phyloP scores from a whole-genome alignment of 192 early-diverging fungal species.

The Phycomyces blakesleeanus region DNA sequence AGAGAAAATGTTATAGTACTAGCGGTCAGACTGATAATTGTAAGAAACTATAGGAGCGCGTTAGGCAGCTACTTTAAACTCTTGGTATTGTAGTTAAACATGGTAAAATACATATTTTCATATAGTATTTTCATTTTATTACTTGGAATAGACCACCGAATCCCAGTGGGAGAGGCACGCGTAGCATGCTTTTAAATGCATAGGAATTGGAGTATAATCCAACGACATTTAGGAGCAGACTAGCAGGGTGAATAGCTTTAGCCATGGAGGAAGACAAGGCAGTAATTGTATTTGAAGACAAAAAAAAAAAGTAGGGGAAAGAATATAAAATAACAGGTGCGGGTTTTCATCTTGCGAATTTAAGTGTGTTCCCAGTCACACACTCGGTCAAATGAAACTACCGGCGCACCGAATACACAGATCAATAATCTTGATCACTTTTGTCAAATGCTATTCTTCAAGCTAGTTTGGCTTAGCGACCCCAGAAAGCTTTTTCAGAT shows the following conservation, averaged over 20 bases:
- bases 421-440: not conserved
- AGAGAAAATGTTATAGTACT: conserved; percentile 13
- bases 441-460: not conserved
- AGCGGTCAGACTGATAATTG: conserved; percentile 24
- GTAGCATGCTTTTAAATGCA: not conserved
- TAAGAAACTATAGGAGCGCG: conserved; percentile 12
- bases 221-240: not conserved
- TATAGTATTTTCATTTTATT: not conserved
- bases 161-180: not conserved
- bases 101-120: not conserved
- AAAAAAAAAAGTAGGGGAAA: not conserved
- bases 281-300: not conserved
- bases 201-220: not conserved
- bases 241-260: too few relatives aligned
- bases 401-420: not conserved
- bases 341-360: not conserved
- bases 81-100: not conserved
- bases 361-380: not conserved
- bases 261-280: not conserved
- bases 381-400: not conserved
- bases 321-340: not conserved
- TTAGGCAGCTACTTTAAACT: not conserved
- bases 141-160: conserved; percentile 1
- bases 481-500: conserved; percentile 26
- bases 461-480: not conserved